Evolutionary conservation across 2,329 filamentous ascomycete species (phyloP), one percentile per base, ranked within the genome.

Genomic region (Fonsecaea multimorphosa): DNA sequence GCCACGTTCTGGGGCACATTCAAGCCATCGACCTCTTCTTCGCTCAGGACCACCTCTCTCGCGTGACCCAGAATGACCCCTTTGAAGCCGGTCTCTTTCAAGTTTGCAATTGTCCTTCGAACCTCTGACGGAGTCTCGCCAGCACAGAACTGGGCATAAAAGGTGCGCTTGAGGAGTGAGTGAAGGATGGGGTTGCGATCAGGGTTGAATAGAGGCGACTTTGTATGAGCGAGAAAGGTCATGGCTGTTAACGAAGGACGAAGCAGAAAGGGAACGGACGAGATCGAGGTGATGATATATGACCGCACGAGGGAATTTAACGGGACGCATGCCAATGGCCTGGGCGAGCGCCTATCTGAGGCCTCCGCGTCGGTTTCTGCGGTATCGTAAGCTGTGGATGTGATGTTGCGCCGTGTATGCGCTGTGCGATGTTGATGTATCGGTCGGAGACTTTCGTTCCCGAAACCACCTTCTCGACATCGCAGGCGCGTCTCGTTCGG

Each of bases 91-190:
- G 94, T 87, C 34, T 82, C 77, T 76, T 92, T 91, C 9, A 96
- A 82, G 1, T 83, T 81, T 1, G 83, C 75, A 32, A 92, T 86
- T 0, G 90, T 93, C 32, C 76, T 78, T 49, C 82, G 81, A 1
- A 96, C 89, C 77, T 97, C 91, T 1, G 76, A 73, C 0, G 85
- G 82, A 56, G 86, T 90, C 78, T 93, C 90, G 31, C 93, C 93
- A 0, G 91, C 92, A 77, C 93, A 97, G 78, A 96, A 97, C 73
- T 97, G 93, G 27, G 88, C 87, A 76, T 97, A 97, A 73, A 97
- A 93, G 0, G 92, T 96, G 74, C 88, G 86, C 76, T 93, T 92
- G 57, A 97, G 82, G 49, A 93, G 75, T 66, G 82, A 86, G 51
- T 87, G 85, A 16, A 96, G 83, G 1, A 94, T 54, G 0, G 87